A percentile compares a stretch with the other conserved stretches of the same genome.
Evolutionary conservation across 371 early-diverging fungal genomes (phyloP).

Genomic region (Gilbertella persicaria): DNA sequence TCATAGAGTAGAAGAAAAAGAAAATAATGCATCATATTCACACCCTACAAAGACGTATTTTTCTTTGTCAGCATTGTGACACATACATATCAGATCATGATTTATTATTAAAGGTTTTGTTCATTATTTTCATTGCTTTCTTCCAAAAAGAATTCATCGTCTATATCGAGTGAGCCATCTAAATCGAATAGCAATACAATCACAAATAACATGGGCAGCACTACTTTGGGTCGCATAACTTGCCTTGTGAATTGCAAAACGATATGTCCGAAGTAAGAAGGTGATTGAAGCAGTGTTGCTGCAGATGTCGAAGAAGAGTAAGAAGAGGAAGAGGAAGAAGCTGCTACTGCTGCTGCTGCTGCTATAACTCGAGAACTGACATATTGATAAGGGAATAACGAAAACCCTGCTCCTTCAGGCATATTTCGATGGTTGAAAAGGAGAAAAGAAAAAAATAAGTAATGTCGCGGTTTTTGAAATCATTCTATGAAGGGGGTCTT

Average conservation of each 20-base stretch:
- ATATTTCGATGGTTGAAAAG: too few species aligned
- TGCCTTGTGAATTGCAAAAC: constrained; percentile 42
- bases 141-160: constrained; percentile 27
- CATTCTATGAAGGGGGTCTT: too few species aligned
- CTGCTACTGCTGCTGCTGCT: constrained; percentile 21
- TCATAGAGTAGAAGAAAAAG: background rate
- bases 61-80: background rate
- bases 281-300: constrained; percentile 14
- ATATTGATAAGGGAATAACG: constrained; percentile 27
- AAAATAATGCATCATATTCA: background rate
- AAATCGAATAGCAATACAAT: constrained; percentile 48
- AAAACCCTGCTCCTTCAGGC: too few species aligned
- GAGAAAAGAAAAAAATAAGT: too few species aligned
- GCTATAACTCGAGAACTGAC: constrained; percentile 27
- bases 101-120: too few species aligned
- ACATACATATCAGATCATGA: too few species aligned
- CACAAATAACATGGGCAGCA: constrained; percentile 40
- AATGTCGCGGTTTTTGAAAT: too few species aligned
- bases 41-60: background rate
- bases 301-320: constrained; percentile 4
- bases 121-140: background rate
- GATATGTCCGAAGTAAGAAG: constrained; percentile 36
- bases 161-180: constrained; percentile 43
- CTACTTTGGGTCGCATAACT: constrained; percentile 38
- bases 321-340: constrained; percentile 2